Base-by-base conservation (phyloP, 352 stramenopile genomes). In the Phytophthora uliginosa region DNA sequence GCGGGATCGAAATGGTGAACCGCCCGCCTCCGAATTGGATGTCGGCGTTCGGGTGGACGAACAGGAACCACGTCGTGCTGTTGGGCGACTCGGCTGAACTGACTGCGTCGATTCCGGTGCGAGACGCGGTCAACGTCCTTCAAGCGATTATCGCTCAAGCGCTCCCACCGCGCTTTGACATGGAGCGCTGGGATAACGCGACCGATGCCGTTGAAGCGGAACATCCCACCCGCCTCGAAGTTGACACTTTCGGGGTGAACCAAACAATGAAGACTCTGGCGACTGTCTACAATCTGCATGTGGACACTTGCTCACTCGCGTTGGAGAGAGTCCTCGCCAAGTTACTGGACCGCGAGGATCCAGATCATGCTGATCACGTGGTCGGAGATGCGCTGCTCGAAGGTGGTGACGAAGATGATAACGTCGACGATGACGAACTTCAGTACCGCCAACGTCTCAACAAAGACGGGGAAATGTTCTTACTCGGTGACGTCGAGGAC, bases 11-110 rank as follows among this genome's bases (percentile, higher is more conserved):
- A 40, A 28, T 69, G 26, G 18, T 24, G 8, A 17, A 17, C 13
- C 50, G 15, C 36, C 31, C 42, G 18, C 48, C 53, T 26, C 71
- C 66, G 8, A 26, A 54, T 33, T 76, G 67, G 72, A 76, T 69
- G 62, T 12, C 22, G 48, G 26, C 60, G 9, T 78, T 76, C 18
- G 72, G 72, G 9, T 78, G 72, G 72, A 12, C 28, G 8, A 52
- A 22, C 3, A 48, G 58, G 12, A 17, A 66, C 5, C 2, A 55
- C 12, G 20, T 20, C 24, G 22, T 26, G 12, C 34, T 38, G 0
- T 34, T 66, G 38, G 58, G 38, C 15, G 24, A 33, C n/a, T 24
- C 24, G 48, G 48, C 24, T 40, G 71, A 75, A 17, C 18, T 78
- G 38, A 15, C 9, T 10, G 26, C 17, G 4, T 36, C 28, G 1